Evolutionary conservation across 2,329 filamentous ascomycete genomes (phyloP), one percentile per base, ranked within the genome.

Genomic region (Hysterium pulicare): DNA sequence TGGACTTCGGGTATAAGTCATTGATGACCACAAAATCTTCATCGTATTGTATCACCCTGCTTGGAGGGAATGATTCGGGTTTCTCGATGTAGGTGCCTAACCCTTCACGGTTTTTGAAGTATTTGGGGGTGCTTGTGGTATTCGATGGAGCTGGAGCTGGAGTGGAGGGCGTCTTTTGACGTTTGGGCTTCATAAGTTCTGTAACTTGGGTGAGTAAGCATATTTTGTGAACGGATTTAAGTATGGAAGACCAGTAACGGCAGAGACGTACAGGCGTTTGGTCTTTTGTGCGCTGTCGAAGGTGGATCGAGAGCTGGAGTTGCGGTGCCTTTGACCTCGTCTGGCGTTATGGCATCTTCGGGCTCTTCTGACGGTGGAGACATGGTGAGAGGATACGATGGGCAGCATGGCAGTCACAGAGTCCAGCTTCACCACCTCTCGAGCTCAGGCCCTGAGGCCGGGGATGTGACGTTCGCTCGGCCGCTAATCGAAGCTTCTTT

Each of bases 1-100:
- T 61, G 13, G 62, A 81, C 67, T 97, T 98, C 7, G 93, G 90
- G 61, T 82, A 98, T 47, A 82, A 73, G 70, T 98, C 93, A 54
- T 84, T 77, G 63, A 97, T 87, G 16, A 83, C 78, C 38, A 90
- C 86, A 51, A 85, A 88, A 46, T 81, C 70, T n/a, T 79, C 73
- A 50, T 81, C 79, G 65, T 83, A 73, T 58, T 82, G 83, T 41
- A 93, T 73, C 2, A 90, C 78, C 7, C 77, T 70, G 20, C 71
- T 74, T 4, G 74, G 51, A 1, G 82, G 76, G 55, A 81, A 84
- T 1, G 74, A 71, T 24, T 77, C 72, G 0, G 87, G 87, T 40
- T 80, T 67, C 6, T 70, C 55, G 37, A 86, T 83, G 66, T 93
- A 93, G 16, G 73, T 69, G 33, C 80, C 79, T 0, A 93, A 75